Percentiles rank a stretch among this genome's conserved stretches.
phyloP scores from a whole-genome alignment of 2,329 filamentous ascomycete species.

The Zymoseptoria crescenta region DNA sequence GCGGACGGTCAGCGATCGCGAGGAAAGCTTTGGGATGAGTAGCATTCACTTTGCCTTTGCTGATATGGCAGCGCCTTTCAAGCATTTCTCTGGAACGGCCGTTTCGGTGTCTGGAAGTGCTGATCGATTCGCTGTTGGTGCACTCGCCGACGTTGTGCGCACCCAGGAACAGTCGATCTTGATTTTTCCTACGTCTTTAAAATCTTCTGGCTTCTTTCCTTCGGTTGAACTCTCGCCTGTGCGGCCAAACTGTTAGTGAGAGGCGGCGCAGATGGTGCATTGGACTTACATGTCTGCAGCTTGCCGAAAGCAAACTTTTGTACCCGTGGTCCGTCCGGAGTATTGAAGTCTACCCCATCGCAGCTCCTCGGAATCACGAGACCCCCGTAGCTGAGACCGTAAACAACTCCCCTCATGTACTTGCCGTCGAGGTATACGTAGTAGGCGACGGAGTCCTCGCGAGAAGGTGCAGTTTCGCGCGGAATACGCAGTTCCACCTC shows the following conservation, averaged over 20 bases:
- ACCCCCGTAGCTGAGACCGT: not conserved
- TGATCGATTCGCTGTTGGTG: not conserved
- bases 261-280: too few species aligned
- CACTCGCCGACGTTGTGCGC: not conserved
- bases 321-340: not conserved
- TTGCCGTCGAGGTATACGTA: not conserved
- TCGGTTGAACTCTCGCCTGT: too few species aligned
- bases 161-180: not conserved
- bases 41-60: conserved; percentile 16
- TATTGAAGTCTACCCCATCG: not conserved
- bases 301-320: not conserved
- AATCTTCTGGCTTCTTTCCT: not conserved
- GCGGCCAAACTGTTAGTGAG: not conserved
- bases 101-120: not conserved
- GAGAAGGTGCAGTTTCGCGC: not conserved
- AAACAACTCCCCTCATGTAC: not conserved
- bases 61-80: conserved; percentile 25
- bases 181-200: not conserved
- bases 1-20: not conserved
- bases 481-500: not conserved
- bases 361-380: not conserved
- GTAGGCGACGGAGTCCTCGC: not conserved
- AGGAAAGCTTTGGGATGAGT: not conserved
- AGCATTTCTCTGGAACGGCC: conserved; percentile 20
- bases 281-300: not conserved